Evolutionary conservation across 768 basidiomycete genomes (phyloP).

Genomic region (Podaxis sp.): DNA sequence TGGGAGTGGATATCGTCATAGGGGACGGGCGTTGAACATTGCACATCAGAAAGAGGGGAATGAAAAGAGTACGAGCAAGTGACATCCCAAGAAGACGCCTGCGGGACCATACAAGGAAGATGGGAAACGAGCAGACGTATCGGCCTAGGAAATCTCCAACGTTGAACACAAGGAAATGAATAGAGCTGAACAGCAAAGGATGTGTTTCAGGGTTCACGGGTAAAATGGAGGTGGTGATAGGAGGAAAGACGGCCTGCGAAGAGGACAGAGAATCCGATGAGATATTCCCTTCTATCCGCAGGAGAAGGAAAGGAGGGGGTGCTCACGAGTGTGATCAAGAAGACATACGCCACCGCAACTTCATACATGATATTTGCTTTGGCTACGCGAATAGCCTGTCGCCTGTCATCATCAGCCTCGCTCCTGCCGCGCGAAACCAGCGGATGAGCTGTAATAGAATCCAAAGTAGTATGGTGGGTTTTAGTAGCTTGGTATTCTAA

Average conservation of each 20-base stretch:
- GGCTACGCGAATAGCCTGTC: slow-evolving; percentile 45
- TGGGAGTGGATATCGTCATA: slow-evolving; percentile 28
- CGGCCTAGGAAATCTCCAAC: slow-evolving; percentile 69
- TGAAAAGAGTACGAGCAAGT: slow-evolving; percentile 70
- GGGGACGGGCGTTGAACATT: slow-evolving; percentile 59
- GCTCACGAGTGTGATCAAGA: slow-evolving; percentile 75
- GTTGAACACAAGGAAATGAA: slow-evolving; percentile 78
- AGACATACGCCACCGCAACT: slow-evolving; percentile 70
- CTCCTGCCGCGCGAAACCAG: slow-evolving; percentile 13
- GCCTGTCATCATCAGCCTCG: slow-evolving; percentile 27
- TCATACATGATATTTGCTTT: slow-evolving; percentile 68
- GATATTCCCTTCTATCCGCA: background rate
- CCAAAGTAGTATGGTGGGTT: slow-evolving; percentile 13
- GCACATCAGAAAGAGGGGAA: slow-evolving; percentile 86
- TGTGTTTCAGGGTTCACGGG: slow-evolving; percentile 64
- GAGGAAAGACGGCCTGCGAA: slow-evolving; percentile 76
- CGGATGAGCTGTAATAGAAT: slow-evolving; percentile 15
- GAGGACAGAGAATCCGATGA: slow-evolving; percentile 6
- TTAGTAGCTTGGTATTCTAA: slow-evolving; percentile 34
- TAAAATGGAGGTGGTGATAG: slow-evolving; percentile 74
- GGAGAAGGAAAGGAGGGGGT: background rate
- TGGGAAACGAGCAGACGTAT: slow-evolving; percentile 61
- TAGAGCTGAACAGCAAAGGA: slow-evolving; percentile 75
- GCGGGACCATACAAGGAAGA: slow-evolving; percentile 65
- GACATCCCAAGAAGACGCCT: slow-evolving; percentile 59